A percentile compares a stretch with the other conserved stretches of the same genome.
These are phyloP conservation scores for Sporothrix globosa DNA, from an alignment of 2,329 filamentous ascomycete genomes.

Conservation along the genomic window DNA sequence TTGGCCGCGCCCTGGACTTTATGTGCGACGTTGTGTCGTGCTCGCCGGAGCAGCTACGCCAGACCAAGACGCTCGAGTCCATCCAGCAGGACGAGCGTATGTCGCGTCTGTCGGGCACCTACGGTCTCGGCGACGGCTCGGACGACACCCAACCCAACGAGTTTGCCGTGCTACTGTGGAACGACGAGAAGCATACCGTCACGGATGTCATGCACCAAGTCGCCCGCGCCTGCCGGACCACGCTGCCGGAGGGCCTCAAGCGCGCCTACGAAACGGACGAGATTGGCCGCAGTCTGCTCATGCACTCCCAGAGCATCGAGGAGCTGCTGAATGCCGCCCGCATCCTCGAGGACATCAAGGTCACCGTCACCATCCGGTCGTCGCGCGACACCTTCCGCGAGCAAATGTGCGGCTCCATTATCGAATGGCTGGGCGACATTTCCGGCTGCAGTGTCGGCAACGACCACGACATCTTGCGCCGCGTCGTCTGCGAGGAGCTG, in stretches of 20 bases:
- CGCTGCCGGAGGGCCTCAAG: slow-evolving; percentile 66
- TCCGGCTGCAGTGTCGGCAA: slow-evolving; percentile 82
- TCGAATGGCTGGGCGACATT: slow-evolving; percentile 95
- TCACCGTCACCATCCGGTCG: slow-evolving; percentile 93
- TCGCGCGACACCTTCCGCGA: slow-evolving; percentile 94
- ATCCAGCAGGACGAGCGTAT: slow-evolving; percentile 79
- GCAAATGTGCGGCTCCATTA: slow-evolving; percentile 97
- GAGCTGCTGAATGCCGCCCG: slow-evolving; percentile 76
- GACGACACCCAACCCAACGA: slow-evolving; percentile 70
- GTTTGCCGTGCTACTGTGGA: slow-evolving; percentile 89
- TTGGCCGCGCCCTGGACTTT: slow-evolving; percentile 85
- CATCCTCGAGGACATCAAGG: slow-evolving; percentile 91
- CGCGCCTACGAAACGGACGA: slow-evolving; percentile 89
- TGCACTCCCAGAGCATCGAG: slow-evolving; percentile 71
- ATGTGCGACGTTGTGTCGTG: slow-evolving; percentile 98
- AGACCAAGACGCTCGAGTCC: slow-evolving; percentile 79
- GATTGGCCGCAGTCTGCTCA: slow-evolving; percentile 82
- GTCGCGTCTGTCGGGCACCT: slow-evolving; percentile 75
- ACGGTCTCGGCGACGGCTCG: slow-evolving; percentile 69
- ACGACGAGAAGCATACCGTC: slow-evolving; percentile 97
- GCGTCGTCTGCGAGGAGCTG: slow-evolving; percentile 86
- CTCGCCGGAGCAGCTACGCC: slow-evolving; percentile 89
- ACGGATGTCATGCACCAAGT: slow-evolving; percentile 89
- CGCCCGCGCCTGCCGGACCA: slow-evolving; percentile 80
- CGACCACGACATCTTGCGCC: slow-evolving; percentile 77